phyloP scores from a whole-genome alignment of 2,329 filamentous ascomycete species.

The Aspergillus aculeatus region DNA sequence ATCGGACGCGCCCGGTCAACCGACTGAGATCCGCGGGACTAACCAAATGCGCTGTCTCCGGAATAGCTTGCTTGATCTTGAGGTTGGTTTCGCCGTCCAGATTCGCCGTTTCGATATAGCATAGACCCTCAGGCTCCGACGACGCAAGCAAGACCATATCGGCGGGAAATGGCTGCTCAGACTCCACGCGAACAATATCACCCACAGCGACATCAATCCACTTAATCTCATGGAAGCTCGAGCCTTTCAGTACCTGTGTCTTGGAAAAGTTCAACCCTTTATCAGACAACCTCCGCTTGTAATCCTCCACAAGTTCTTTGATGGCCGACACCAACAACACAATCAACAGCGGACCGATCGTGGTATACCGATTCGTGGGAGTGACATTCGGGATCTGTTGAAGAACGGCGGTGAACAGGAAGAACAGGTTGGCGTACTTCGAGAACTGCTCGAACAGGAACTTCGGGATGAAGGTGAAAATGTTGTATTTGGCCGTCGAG shows the following conservation, averaged over 20 bases:
- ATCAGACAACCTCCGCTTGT: slow-evolving; percentile 83
- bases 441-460: slow-evolving; percentile 98
- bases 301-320: slow-evolving; percentile 93
- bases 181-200: slow-evolving; percentile 89
- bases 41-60: slow-evolving; percentile 85
- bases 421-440: slow-evolving; percentile 98
- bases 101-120: slow-evolving; percentile 98
- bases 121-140: slow-evolving; percentile 94
- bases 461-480: slow-evolving; percentile 89
- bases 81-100: slow-evolving; percentile 96
- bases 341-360: slow-evolving; percentile 87
- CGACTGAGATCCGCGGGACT: slow-evolving; percentile 82
- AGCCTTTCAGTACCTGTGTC: slow-evolving; percentile 77
- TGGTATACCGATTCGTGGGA: slow-evolving; percentile 93
- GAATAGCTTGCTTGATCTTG: slow-evolving; percentile 96
- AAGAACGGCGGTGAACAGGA: slow-evolving; percentile 91
- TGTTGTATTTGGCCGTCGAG: slow-evolving; percentile 96
- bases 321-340: slow-evolving; percentile 92
- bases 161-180: slow-evolving; percentile 90
- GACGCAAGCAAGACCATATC: slow-evolving; percentile 90
- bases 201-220: slow-evolving; percentile 94
- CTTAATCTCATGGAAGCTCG: slow-evolving; percentile 78
- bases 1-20: slow-evolving; percentile 80
- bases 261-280: slow-evolving; percentile 84
- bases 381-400: slow-evolving; percentile 96